Evolutionary conservation across 345 rosid species (phyloP).

Genomic region (Lumnitzera littorea): DNA sequence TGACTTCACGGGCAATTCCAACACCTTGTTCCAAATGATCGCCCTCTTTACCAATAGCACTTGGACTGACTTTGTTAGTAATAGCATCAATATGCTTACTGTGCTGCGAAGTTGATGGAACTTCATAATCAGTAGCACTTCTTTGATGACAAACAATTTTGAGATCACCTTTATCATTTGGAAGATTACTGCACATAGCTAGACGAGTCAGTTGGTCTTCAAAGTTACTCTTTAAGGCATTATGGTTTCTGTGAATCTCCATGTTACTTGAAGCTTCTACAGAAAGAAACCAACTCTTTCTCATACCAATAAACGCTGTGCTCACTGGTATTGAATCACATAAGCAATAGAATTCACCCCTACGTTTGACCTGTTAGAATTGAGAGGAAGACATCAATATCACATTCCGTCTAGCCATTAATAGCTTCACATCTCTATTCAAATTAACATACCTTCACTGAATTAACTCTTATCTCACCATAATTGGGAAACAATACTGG

Average conservation of each 20-base stretch:
- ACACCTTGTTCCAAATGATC: no score
- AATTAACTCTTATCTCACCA: slow-evolving; percentile 37
- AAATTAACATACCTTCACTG: slow-evolving; percentile 36
- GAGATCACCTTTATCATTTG: slow-evolving; percentile 7
- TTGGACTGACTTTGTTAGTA: slow-evolving; percentile 7
- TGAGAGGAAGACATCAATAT: not conserved
- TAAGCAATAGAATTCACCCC: slow-evolving; percentile 38
- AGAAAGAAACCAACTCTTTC: slow-evolving; percentile 37
- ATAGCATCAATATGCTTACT: slow-evolving; percentile 7
- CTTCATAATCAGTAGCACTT: not conserved
- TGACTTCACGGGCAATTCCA: no score
- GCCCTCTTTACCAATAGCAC: slow-evolving; percentile 2
- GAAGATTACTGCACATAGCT: slow-evolving; percentile 3
- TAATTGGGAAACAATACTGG: slow-evolving; percentile 36
- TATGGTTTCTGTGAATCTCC: slow-evolving; percentile 7
- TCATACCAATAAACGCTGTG: slow-evolving; percentile 37
- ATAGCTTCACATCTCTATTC: not conserved
- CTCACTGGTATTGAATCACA: slow-evolving; percentile 39
- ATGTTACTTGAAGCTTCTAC: slow-evolving; percentile 36
- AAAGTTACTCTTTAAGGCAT: not conserved
- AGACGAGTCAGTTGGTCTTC: slow-evolving; percentile 5
- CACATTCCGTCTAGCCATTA: not conserved
- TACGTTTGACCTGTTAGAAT: slow-evolving; percentile 34
- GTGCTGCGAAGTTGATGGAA: not conserved
- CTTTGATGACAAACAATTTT: not conserved